Evolutionary conservation across 2,329 filamentous ascomycete genomes (phyloP).

Genomic region (Penicillium occitanis): DNA sequence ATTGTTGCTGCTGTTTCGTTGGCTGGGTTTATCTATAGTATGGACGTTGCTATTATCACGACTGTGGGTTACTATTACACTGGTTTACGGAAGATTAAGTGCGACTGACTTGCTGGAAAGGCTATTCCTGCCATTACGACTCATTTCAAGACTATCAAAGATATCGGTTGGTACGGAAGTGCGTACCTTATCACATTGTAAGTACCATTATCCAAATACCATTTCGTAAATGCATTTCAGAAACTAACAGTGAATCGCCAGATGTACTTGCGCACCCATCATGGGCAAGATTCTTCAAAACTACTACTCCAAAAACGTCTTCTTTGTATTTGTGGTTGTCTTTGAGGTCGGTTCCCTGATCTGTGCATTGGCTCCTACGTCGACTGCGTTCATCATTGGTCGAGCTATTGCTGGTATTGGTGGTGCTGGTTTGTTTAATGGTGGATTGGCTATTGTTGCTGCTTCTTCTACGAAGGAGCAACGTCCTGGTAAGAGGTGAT

Average conservation of each 20-base stretch:
- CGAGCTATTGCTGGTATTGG: conserved; percentile 38
- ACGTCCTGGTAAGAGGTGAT: conserved; percentile 7
- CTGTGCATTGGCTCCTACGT: conserved; percentile 34
- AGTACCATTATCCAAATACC: neutral
- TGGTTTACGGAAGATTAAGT: no score
- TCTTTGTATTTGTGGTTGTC: conserved; percentile 28
- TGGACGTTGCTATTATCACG: conserved; percentile 18
- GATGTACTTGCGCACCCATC: conserved; percentile 16
- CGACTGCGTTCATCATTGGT: conserved; percentile 35
- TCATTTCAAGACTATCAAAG: conserved; percentile 18
- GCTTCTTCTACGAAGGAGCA: conserved; percentile 18
- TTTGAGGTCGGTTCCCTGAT: conserved; percentile 41
- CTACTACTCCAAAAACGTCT: conserved; percentile 14
- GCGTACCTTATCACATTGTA: conserved; percentile 18
- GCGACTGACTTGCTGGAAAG: conserved; percentile 1
- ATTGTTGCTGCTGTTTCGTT: conserved; percentile 18
- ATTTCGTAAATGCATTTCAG: neutral
- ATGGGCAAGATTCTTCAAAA: conserved; percentile 16
- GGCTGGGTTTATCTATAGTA: conserved; percentile 15
- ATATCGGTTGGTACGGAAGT: conserved; percentile 19
- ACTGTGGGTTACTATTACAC: conserved; percentile 6
- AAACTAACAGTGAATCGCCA: conserved; percentile 2
- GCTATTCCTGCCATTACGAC: conserved; percentile 17
- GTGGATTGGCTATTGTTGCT: conserved; percentile 23
- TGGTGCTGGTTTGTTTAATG: conserved; percentile 31